Base-by-base conservation (phyloP, 495 filamentous ascomycete genomes). In the Aspergillus avenaceus region DNA sequence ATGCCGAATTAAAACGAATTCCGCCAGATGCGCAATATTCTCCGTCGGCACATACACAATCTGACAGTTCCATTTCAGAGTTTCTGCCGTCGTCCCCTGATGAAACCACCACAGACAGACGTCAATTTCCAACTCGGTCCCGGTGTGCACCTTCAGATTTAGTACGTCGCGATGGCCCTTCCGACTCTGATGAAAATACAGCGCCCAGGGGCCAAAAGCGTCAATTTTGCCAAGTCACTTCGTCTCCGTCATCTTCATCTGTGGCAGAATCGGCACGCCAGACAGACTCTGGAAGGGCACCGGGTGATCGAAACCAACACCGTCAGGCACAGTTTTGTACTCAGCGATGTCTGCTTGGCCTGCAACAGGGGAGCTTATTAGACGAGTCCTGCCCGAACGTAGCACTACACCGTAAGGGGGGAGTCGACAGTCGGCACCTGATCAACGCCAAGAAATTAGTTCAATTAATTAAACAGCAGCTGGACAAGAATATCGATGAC, bases 301-400 rank as follows among this genome's bases (percentile, higher is more conserved):
- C 9, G 3, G 18, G 31, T 16, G 31, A 36, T 36, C 31, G 18
- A 36, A 36, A 12, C 4, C 31, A 36, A 12, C 9, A 36, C 18
- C 31, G 18, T 36, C 31, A 36, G 31, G 31, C 31, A 11, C 4
- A 36, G 31, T 36, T 36, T 36, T 36, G 66, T 44, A 73, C 65
- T 4, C 66, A 74, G 47, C n/a, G 56, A 18, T 77, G 69, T 41
- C 67, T 77, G 11, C 59, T 65, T 13, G 65, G 71, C 11, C 53
- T 77, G 21, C 54, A 70, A 13, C 44, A 56, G 9, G 62, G 64
- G 4, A 32, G 41, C 18, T 9, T 19, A 9, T 54, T 74, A 19
- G 70, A 76, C 48, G 8, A n/a, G 22, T 0, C 29, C 12, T 75
- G 73, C 47, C 70, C 71, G 24, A 76, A 76, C 51, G 52, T 63